These are phyloP conservation scores for Epichloe coenophiala DNA, from an alignment of 2,329 filamentous ascomycete species.

Conservation along the genomic window DNA sequence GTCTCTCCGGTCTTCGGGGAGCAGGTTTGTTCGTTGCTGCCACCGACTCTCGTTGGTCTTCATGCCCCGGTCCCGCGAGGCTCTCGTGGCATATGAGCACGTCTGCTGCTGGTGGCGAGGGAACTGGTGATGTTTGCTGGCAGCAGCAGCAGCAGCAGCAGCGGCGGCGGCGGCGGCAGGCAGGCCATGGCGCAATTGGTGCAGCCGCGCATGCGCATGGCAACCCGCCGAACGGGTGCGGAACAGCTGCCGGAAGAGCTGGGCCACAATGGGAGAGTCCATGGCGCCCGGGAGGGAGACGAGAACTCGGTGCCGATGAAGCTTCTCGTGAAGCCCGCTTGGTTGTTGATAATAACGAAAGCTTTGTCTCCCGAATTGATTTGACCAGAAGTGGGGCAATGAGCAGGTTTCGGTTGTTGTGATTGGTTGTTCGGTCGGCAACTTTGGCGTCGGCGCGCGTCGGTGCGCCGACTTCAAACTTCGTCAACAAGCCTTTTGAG, in stretches of 20 bases:
- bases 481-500: no score
- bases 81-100: constrained; percentile 14
- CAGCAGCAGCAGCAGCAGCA: background rate
- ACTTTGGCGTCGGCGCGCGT: no score
- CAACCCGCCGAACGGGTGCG: constrained; percentile 38
- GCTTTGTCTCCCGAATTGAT: background rate
- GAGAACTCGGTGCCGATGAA: background rate
- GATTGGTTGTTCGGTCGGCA: background rate
- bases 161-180: background rate
- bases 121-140: constrained; percentile 1
- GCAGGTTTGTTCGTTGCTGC: constrained; percentile 69
- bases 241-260: constrained; percentile 77
- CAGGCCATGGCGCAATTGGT: background rate
- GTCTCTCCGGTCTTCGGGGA: constrained; percentile 62
- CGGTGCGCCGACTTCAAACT: no score
- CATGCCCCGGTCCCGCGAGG: constrained; percentile 25
- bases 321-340: background rate
- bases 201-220: constrained; percentile 14
- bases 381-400: background rate
- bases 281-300: constrained; percentile 32
- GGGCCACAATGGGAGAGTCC: constrained; percentile 68
- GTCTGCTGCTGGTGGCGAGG: constrained; percentile 8
- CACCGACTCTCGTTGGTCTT: constrained; percentile 55
- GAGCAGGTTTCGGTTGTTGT: background rate
- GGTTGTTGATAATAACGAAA: background rate